These are phyloP conservation scores for Brasenia schreberi DNA, from an alignment of 164 flowering plant species.

Conservation along the genomic window DNA sequence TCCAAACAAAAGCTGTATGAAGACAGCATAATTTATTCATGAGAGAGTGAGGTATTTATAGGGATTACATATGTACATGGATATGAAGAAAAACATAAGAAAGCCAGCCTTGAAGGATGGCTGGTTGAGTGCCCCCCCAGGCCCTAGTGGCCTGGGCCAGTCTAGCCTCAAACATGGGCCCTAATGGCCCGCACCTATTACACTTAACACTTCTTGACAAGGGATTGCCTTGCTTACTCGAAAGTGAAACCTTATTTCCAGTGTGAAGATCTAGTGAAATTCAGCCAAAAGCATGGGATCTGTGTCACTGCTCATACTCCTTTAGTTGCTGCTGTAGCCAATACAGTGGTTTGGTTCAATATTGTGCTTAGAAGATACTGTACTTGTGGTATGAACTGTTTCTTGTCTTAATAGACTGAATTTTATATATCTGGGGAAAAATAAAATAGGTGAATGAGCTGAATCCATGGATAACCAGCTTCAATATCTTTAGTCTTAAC, in stretches of 20 bases:
- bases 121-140: too few relatives aligned
- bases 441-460: background rate
- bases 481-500: background rate
- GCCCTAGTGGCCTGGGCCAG: too few relatives aligned
- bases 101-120: too few relatives aligned
- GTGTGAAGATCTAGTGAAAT: slow-evolving; percentile 79
- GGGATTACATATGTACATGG: too few relatives aligned
- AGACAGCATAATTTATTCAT: too few relatives aligned
- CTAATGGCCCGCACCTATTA: too few relatives aligned
- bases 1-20: too few relatives aligned
- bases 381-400: slow-evolving; percentile 38
- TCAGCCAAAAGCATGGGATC: slow-evolving; percentile 92
- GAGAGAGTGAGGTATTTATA: too few relatives aligned
- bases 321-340: slow-evolving; percentile 74
- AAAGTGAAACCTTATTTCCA: slow-evolving; percentile 94
- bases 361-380: slow-evolving; percentile 80
- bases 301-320: slow-evolving; percentile 89
- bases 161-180: too few relatives aligned
- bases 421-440: too few relatives aligned
- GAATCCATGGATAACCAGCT: background rate
- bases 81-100: too few relatives aligned
- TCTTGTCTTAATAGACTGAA: background rate
- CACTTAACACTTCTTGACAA: too few relatives aligned
- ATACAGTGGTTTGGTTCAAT: slow-evolving; percentile 71
- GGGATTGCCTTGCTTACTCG: slow-evolving; percentile 89